phyloP scores from a whole-genome alignment of 345 rosid species.

The Melaleuca alternifolia region DNA sequence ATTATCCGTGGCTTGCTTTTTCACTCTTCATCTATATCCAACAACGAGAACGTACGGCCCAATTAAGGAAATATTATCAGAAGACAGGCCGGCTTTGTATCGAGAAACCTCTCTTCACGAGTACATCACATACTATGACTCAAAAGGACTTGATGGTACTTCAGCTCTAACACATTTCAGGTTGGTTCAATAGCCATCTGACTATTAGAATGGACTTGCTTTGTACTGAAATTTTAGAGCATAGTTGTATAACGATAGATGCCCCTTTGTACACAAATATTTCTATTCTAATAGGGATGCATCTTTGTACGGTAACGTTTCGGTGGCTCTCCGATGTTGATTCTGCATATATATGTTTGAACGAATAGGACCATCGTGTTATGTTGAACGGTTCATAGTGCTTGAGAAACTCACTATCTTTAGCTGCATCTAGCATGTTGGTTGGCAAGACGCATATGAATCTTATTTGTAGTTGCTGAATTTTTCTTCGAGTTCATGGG shows the following conservation, averaged over 20 bases:
- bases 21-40: neutral
- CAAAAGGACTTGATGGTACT: slow-evolving; percentile 28
- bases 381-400: neutral
- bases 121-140: neutral
- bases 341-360: neutral
- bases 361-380: neutral
- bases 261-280: neutral
- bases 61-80: slow-evolving; percentile 29
- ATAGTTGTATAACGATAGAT: neutral
- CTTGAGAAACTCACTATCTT: neutral
- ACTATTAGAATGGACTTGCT: neutral
- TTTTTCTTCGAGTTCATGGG: neutral
- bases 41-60: slow-evolving; percentile 18
- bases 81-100: slow-evolving; percentile 22
- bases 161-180: slow-evolving; percentile 24
- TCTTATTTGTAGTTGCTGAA: neutral
- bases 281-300: neutral
- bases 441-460: neutral
- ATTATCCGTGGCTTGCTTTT: slow-evolving; percentile 32
- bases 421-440: neutral
- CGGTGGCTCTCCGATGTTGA: neutral
- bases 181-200: neutral
- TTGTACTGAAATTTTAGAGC: neutral
- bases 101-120: slow-evolving; percentile 16
- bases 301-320: neutral